Evolutionary conservation across 306 rosid species (phyloP).

Genomic region (Nissolia schottii): DNA sequence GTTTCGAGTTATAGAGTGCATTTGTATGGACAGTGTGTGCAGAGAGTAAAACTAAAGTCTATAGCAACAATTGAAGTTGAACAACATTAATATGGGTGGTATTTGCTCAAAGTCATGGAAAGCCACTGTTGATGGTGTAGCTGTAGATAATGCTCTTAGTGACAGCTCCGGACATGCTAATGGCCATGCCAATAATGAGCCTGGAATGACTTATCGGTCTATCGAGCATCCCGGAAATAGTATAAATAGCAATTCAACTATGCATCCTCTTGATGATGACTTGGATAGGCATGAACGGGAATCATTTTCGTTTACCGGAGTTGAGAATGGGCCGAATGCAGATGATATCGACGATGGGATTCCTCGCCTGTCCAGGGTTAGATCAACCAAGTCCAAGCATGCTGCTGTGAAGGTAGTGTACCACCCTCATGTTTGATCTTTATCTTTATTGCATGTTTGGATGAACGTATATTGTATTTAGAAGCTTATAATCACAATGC

Average conservation of each 20-base stretch:
- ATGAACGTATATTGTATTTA: background rate
- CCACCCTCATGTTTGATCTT: slow-evolving; percentile 22
- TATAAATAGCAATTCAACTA: slow-evolving; percentile 35
- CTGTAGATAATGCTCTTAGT: slow-evolving; percentile 45
- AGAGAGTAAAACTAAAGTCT: slow-evolving; percentile 29
- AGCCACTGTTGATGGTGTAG: slow-evolving; percentile 50
- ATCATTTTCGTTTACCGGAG: slow-evolving; percentile 54
- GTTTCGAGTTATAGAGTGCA: slow-evolving; percentile 15
- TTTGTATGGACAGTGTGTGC: slow-evolving; percentile 48
- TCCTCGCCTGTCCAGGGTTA: slow-evolving; percentile 72
- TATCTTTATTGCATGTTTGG: background rate
- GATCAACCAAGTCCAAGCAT: slow-evolving; percentile 70
- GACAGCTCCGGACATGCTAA: slow-evolving; percentile 53
- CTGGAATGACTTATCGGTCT: slow-evolving; percentile 40
- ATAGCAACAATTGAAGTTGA: slow-evolving; percentile 14
- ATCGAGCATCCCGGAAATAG: slow-evolving; percentile 36
- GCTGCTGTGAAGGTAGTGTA: slow-evolving; percentile 67
- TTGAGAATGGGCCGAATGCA: slow-evolving; percentile 38
- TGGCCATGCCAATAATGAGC: slow-evolving; percentile 54
- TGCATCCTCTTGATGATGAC: slow-evolving; percentile 42
- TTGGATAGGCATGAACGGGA: slow-evolving; percentile 56
- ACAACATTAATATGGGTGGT: slow-evolving; percentile 74
- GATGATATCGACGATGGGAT: slow-evolving; percentile 88
- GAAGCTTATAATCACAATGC: background rate
- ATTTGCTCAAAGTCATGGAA: slow-evolving; percentile 84